phyloP scores from a whole-genome alignment of 2,329 filamentous ascomycete species.

The Chrysosphaeria jannelii region DNA sequence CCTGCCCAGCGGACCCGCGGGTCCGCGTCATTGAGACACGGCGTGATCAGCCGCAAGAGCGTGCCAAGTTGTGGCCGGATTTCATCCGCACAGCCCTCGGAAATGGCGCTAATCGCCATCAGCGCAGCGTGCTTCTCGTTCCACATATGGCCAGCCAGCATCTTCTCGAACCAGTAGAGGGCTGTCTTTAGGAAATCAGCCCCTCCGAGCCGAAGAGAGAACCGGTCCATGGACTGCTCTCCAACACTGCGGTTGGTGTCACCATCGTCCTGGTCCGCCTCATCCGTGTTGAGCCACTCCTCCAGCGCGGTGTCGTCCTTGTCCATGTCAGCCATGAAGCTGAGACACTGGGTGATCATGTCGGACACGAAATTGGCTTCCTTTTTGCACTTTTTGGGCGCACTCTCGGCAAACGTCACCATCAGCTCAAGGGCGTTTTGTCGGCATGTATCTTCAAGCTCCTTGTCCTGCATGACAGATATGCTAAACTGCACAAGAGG shows the following conservation, averaged over 20 bases:
- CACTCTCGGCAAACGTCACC: conserved; percentile 91
- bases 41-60: conserved; percentile 81
- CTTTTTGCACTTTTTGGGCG: conserved; percentile 81
- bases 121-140: conserved; percentile 83
- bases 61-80: conserved; percentile 90
- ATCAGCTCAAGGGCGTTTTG: conserved; percentile 93
- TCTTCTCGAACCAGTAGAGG: conserved; percentile 86
- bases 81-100: conserved; percentile 79
- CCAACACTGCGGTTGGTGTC: conserved; percentile 93
- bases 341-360: conserved; percentile 96
- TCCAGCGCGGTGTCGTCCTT: conserved; percentile 78
- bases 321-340: conserved; percentile 91
- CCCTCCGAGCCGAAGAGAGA: conserved; percentile 94
- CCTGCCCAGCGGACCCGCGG: conserved; percentile 89
- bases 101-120: conserved; percentile 97
- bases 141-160: conserved; percentile 92
- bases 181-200: conserved; percentile 73
- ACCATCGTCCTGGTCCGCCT: conserved; percentile 85
- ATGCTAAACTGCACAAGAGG: conserved; percentile 81
- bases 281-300: conserved; percentile 81
- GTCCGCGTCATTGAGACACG: conserved; percentile 66
- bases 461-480: conserved; percentile 84
- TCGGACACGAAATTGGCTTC: conserved; percentile 74
- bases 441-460: conserved; percentile 62
- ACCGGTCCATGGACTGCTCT: conserved; percentile 91